Percentiles rank a stretch among this genome's conserved stretches.
phyloP scores from a whole-genome alignment of 1,284 basidiomycete genomes.

The Ustilago cynodontis region DNA sequence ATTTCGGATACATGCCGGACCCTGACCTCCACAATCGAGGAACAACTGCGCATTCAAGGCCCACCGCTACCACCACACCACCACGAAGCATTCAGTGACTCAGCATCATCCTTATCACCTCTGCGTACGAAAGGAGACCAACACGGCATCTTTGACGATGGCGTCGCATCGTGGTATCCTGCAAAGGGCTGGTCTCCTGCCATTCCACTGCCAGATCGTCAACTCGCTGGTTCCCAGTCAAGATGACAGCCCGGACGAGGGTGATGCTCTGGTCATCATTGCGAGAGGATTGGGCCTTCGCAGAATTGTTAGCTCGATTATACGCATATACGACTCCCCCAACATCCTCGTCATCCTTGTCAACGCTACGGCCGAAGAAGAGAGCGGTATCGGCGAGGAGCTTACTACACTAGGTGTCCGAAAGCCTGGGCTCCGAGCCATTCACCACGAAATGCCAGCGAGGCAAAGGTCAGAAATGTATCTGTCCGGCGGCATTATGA shows the following conservation, averaged over 20 bases:
- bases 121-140: constrained; percentile 4
- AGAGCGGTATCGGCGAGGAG: constrained; percentile 90
- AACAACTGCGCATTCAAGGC: not conserved
- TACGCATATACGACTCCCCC: constrained; percentile 88
- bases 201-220: constrained; percentile 64
- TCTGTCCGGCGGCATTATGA: constrained; percentile 75
- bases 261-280: constrained; percentile 73
- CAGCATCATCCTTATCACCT: not conserved
- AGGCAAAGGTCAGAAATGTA: constrained; percentile 78
- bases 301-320: constrained; percentile 60
- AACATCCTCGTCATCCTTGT: constrained; percentile 83
- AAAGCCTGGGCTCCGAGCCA: constrained; percentile 84
- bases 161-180: constrained; percentile 26
- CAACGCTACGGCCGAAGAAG: constrained; percentile 88
- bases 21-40: constrained; percentile 5
- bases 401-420: constrained; percentile 90
- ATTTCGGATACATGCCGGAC: constrained; percentile 4
- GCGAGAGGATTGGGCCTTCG: constrained; percentile 65
- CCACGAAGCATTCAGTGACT: not conserved
- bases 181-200: constrained; percentile 52
- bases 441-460: constrained; percentile 85
- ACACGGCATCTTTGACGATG: constrained; percentile 17
- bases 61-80: no score
- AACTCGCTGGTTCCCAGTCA: constrained; percentile 55
- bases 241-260: constrained; percentile 60